These are phyloP conservation scores for Stephanodiscus minutulus DNA, from an alignment of 108 stramenopile genomes.

Conservation along the genomic window DNA sequence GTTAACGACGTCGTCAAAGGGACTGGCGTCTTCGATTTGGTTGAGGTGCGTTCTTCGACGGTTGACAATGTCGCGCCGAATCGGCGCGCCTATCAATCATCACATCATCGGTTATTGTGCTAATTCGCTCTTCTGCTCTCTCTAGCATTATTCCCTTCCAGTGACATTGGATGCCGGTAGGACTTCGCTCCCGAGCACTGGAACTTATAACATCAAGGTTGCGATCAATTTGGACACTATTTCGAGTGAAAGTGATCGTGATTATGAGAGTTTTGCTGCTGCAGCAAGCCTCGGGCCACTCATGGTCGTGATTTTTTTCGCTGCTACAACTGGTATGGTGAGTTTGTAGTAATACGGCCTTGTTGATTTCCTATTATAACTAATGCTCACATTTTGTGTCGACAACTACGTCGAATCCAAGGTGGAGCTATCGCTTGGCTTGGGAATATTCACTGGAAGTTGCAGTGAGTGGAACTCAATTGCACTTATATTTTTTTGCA, in stretches of 20 bases:
- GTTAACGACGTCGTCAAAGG: constrained; percentile 9
- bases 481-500: background rate
- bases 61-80: background rate
- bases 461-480: constrained; percentile 33
- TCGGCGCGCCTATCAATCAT: background rate
- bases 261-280: constrained; percentile 47
- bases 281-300: constrained; percentile 59
- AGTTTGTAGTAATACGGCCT: background rate
- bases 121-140: background rate
- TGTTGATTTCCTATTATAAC: background rate
- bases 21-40: constrained; percentile 22
- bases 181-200: constrained; percentile 7
- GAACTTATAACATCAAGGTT: constrained; percentile 28
- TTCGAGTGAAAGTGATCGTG: background rate
- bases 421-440: constrained; percentile 46
- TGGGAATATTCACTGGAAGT: constrained; percentile 59
- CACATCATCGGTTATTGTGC: background rate
- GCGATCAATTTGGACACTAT: constrained; percentile 11
- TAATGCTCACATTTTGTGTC: background rate
- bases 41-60: background rate
- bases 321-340: constrained; percentile 46
- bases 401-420: constrained; percentile 4
- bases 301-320: constrained; percentile 46
- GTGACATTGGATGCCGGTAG: constrained; percentile 7
- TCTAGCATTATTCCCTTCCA: constrained; percentile 21